A percentile compares a stretch with the other conserved stretches of the same genome.
Conservation (phyloP, 192 early-diverging fungal genomes). For the Coemansia pectinata region DNA sequence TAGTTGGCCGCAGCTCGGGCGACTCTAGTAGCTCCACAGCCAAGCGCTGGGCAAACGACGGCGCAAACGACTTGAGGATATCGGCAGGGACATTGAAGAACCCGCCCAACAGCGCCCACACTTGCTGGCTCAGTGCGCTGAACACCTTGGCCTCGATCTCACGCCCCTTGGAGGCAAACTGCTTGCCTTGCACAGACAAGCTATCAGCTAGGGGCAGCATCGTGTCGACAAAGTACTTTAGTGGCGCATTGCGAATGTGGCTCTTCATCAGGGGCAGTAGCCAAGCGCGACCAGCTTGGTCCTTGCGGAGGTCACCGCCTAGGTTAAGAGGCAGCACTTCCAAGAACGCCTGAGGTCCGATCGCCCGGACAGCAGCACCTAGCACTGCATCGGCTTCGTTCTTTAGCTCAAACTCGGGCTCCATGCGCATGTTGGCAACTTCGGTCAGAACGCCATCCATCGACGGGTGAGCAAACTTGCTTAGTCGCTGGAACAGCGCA, state of each 20-base stretch:
- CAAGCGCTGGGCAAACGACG: slow-evolving; percentile 69
- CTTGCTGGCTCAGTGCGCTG: slow-evolving; percentile 83
- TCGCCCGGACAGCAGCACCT: slow-evolving; percentile 72
- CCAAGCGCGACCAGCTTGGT: slow-evolving; percentile 78
- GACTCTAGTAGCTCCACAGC: slow-evolving; percentile 73
- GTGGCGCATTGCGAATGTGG: slow-evolving; percentile 68
- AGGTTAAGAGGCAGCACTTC: slow-evolving; percentile 82
- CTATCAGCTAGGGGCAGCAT: slow-evolving; percentile 81
- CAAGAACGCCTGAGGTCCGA: slow-evolving; percentile 81
- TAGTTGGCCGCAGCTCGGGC: slow-evolving; percentile 72
- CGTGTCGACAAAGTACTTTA: slow-evolving; percentile 68
- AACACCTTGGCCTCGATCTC: slow-evolving; percentile 84
- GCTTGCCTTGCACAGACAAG: slow-evolving; percentile 64
- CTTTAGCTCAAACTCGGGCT: slow-evolving; percentile 81
- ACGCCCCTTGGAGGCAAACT: slow-evolving; percentile 59
- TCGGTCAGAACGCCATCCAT: slow-evolving; percentile 62
- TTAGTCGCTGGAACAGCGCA: slow-evolving; percentile 76
- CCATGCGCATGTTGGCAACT: slow-evolving; percentile 78
- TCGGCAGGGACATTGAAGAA: slow-evolving; percentile 86
- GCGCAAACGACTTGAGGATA: slow-evolving; percentile 61
- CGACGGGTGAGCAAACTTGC: slow-evolving; percentile 58
- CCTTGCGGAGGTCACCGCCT: slow-evolving; percentile 52
- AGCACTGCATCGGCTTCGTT: slow-evolving; percentile 81
- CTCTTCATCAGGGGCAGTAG: slow-evolving; percentile 82
- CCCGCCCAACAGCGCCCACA: slow-evolving; percentile 84